These are phyloP conservation scores for Parastagonospora avenae DNA, from an alignment of 2,329 filamentous ascomycete genomes.

Conservation along the genomic window DNA sequence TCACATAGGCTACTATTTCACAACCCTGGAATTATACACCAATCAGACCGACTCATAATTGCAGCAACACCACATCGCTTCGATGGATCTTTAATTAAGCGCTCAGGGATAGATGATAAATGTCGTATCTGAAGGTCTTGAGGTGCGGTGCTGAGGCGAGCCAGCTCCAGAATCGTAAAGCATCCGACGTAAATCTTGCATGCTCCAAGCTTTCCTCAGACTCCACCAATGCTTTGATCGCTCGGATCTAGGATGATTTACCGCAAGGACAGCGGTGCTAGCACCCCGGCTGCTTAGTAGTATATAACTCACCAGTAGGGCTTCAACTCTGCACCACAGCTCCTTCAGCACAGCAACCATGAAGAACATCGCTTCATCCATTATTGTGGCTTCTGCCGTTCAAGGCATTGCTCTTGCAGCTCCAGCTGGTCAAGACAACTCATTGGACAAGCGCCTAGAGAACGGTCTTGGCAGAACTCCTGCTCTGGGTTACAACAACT, in stretches of 20 bases:
- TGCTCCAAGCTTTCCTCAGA: neutral
- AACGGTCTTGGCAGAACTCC: constrained; percentile 15
- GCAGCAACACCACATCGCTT: neutral
- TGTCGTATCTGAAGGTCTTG: neutral
- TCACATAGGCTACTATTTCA: neutral
- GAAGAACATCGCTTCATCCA: constrained; percentile 2
- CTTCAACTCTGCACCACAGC: neutral
- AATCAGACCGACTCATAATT: neutral
- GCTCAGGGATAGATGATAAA: neutral
- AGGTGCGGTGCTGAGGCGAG: neutral
- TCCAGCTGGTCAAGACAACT: neutral
- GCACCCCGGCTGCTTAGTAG: neutral
- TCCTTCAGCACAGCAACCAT: neutral
- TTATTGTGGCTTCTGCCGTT: constrained; percentile 1
- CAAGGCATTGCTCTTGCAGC: constrained; percentile 1
- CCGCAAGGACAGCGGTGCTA: neutral
- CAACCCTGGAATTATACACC: neutral
- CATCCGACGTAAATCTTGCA: neutral
- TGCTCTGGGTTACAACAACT: constrained; percentile 18
- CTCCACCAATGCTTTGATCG: neutral
- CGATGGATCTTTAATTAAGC: neutral
- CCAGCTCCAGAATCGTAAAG: neutral
- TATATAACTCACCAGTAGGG: neutral
- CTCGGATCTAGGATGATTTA: neutral
- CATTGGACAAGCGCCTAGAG: constrained; percentile 6